Evolutionary conservation across 2,329 filamentous ascomycete species (phyloP).

Genomic region (Claviceps cyperi): DNA sequence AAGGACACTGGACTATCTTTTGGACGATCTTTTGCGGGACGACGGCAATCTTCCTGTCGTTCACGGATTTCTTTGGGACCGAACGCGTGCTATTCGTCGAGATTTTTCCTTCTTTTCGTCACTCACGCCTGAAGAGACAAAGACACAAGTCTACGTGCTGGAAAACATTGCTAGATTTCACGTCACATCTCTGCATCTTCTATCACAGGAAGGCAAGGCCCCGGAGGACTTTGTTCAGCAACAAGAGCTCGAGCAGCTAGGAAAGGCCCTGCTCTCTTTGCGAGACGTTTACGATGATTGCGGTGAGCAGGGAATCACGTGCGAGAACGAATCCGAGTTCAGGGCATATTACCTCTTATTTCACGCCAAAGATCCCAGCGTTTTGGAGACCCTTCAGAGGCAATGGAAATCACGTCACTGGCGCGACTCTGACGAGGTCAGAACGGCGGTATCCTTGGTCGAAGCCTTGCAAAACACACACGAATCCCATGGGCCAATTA

Average conservation of each 20-base stretch:
- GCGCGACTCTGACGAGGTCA: conserved; percentile 41
- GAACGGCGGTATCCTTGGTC: conserved; percentile 45
- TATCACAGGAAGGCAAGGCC: conserved; percentile 40
- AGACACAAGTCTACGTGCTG: conserved; percentile 45
- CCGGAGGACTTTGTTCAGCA: conserved; percentile 50
- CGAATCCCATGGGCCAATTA: conserved; percentile 42
- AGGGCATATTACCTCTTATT: conserved; percentile 50
- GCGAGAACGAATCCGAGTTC: conserved; percentile 51
- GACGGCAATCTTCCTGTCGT: conserved; percentile 39
- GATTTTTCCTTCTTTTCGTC: conserved; percentile 55
- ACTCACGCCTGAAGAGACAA: conserved; percentile 41
- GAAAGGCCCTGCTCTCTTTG: conserved; percentile 49
- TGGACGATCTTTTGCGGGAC: conserved; percentile 41
- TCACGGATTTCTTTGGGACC: conserved; percentile 54
- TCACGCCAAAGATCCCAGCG: conserved; percentile 43
- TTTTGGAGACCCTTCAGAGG: conserved; percentile 36
- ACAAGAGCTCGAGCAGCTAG: conserved; percentile 53
- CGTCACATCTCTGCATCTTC: conserved; percentile 47
- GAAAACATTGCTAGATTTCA: conserved; percentile 55
- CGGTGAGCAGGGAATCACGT: conserved; percentile 39
- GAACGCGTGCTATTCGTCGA: conserved; percentile 51
- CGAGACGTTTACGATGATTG: conserved; percentile 54
- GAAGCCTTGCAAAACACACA: conserved; percentile 45
- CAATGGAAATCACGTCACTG: conserved; percentile 43
- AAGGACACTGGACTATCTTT: conserved; percentile 47